These are phyloP conservation scores for Amaranthus hypochondriacus DNA, from an alignment of 148 eudicot genomes.

Conservation along the genomic window DNA sequence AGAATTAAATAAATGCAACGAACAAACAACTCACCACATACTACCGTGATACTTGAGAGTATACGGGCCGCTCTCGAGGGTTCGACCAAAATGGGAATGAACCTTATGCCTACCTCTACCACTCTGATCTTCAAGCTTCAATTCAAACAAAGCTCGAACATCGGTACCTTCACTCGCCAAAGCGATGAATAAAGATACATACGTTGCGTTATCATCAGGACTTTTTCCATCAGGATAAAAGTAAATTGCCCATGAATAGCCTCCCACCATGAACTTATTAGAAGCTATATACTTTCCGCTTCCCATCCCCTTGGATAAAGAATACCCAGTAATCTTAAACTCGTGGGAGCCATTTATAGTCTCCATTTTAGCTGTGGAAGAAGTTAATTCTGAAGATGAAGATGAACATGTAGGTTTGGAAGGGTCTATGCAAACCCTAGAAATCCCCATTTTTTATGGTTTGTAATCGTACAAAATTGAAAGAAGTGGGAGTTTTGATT, in stretches of 20 bases:
- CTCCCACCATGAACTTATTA: slow-evolving; percentile 40
- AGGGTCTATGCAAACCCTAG: slow-evolving; percentile 31
- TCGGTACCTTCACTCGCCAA: slow-evolving; percentile 44
- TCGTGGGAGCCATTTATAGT: slow-evolving; percentile 38
- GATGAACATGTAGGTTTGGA: slow-evolving; percentile 16
- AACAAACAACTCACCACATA: slow-evolving; percentile 36
- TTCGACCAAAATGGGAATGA: slow-evolving; percentile 39
- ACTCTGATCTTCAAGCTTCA: slow-evolving; percentile 48
- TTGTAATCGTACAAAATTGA: no score
- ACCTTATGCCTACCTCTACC: slow-evolving; percentile 41
- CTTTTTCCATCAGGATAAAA: slow-evolving; percentile 49
- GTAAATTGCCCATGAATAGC: slow-evolving; percentile 42
- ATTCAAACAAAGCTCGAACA: slow-evolving; percentile 45
- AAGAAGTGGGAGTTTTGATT: no score
- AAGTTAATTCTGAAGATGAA: slow-evolving; percentile 7
- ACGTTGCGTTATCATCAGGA: slow-evolving; percentile 34
- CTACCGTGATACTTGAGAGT: slow-evolving; percentile 44
- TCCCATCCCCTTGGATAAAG: slow-evolving; percentile 40
- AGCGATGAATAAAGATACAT: slow-evolving; percentile 43
- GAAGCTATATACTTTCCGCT: slow-evolving; percentile 42
- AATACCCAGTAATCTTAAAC: slow-evolving; percentile 36
- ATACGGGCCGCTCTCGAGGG: slow-evolving; percentile 41
- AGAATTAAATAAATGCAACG: background rate
- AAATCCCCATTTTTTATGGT: slow-evolving; percentile 23
- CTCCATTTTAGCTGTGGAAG: slow-evolving; percentile 35